These are phyloP conservation scores for Metarhizium sp. DNA, from an alignment of 2,329 filamentous ascomycete species.

Conservation along the genomic window DNA sequence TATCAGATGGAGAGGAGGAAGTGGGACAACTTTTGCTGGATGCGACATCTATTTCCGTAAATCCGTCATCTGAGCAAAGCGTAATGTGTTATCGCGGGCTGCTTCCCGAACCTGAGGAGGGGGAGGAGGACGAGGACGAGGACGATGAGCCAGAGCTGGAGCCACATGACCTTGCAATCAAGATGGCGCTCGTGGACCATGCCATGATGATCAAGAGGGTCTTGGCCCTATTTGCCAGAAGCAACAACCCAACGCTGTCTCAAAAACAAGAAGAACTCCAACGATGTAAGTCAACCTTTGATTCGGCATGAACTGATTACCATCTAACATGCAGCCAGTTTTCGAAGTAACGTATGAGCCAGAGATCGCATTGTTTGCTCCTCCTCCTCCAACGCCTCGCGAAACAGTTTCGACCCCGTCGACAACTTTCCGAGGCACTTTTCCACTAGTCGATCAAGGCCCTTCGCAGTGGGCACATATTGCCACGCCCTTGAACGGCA, in stretches of 20 bases:
- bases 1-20: conserved; percentile 63
- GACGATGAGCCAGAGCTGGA: conserved; percentile 38
- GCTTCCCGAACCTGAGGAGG: conserved; percentile 43
- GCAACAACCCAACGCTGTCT: conserved; percentile 48
- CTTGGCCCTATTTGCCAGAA: conserved; percentile 58
- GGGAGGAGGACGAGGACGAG: conserved; percentile 25
- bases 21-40: conserved; percentile 62
- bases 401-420: conserved; percentile 33
- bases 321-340: conserved; percentile 27
- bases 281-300: conserved; percentile 43
- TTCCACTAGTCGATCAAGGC: conserved; percentile 25
- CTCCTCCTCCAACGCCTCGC: conserved; percentile 29
- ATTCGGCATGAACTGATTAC: not conserved
- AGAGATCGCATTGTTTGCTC: conserved; percentile 55
- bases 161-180: conserved; percentile 67
- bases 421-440: conserved; percentile 39
- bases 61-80: conserved; percentile 63
- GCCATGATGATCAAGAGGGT: conserved; percentile 80
- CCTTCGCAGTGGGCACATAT: conserved; percentile 20
- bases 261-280: conserved; percentile 50
- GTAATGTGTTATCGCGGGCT: conserved; percentile 70
- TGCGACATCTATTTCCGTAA: conserved; percentile 67
- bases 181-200: conserved; percentile 80
- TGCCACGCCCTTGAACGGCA: conserved; percentile 23
- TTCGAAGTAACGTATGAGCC: conserved; percentile 55